Base-by-base conservation (phyloP, 345 rosid species). In the Ricinus communis region DNA sequence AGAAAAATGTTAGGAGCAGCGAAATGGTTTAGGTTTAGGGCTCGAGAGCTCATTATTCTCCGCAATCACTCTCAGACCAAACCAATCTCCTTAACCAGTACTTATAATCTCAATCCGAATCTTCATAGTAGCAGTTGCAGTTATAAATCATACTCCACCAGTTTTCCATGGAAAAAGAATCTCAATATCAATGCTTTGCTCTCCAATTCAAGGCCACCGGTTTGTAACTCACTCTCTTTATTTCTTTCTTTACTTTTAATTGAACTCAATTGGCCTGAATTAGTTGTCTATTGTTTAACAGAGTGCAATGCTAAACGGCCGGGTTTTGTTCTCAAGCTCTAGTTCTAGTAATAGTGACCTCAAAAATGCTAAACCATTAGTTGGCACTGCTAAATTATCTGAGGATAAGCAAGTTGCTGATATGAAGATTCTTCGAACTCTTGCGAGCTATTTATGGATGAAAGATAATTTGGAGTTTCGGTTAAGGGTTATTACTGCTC, bases 371-470 rank as follows among this genome's bases (percentile, higher is more conserved):
- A 11, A 62, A 30, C 59, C 74, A 51, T 54, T 75, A 0, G 30
- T 62, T 46, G 15, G 33, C 24, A 21, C 71, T 22, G 40, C 72
- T 58, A 57, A 65, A 19, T 9, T 47, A 19, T 5, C 47, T 22
- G 69, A 66, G 28, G 30, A 66, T 47, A 41, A 77, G 2, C 80
- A 73, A 27, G 76, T 82, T 47, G 82, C 94, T 16, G 91, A 90
- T 75, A 71, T 81, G 88, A 88, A 90, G 74, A 95, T 95, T 58
- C 84, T 95, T 43, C 87, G 85, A 47, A 87, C 90, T 22, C 94
- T 95, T 41, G 91, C 91, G 0, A 79, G 90, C 56, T 93, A 88
- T 67, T 73, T 93, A 77, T 93, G 98, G 99, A 88, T 90, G 93
- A 88, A 81, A 77, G 98, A 88, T 61, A 95, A 90, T 62, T 70